Evolutionary conservation across 2,329 filamentous ascomycete species (phyloP), one percentile per base, ranked within the genome.

Genomic region (Xylariomycetidae sp.): DNA sequence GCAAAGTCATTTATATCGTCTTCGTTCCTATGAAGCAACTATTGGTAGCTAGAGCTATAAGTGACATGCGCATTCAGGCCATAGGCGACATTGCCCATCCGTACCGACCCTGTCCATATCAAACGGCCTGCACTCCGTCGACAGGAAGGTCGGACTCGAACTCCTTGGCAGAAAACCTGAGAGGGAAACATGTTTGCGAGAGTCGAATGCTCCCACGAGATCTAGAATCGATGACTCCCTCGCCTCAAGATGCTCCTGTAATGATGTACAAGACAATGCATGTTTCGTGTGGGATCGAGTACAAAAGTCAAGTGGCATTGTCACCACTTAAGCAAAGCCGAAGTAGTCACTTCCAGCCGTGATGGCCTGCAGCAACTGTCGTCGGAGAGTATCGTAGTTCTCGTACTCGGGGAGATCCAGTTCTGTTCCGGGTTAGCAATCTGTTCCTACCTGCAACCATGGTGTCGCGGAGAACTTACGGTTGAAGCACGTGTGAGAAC

Each of bases 401-500:
- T 96, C 92, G 57, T 98, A 98, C 65, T 98, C 92, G 25, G 92
- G 92, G 48, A 98, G 77, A 67, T 98, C 92, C 57, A 98, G 86
- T 68, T 98, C 88, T 95, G 59, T 39, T 28, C 19, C 12, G 16
- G 32, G 49, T 72, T 53, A 71, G 62, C 47, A 29, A 46, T 29
- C 10, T 35, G 13, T 34, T 31, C 20, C 8, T 23, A 23, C 20
- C 12, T 23, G 20, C 12, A 34, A 35, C 13, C 16, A 19, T 23
- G 24, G n/a, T 5, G 13, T 16, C 7, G 13, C 26, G 8, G n/a
- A 17, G 16, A 14, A 83, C 86, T 83, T 77, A 95, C 88, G 92
- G 61, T 98, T 98, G 68, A 98, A 98, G 71, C 92, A 98, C 44
- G 92, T 98, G 62, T 98, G 93, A 50, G 89, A 95, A 52, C 86